These are phyloP conservation scores for Silene uniflora DNA, from an alignment of 148 eudicot genomes.

Conservation along the genomic window DNA sequence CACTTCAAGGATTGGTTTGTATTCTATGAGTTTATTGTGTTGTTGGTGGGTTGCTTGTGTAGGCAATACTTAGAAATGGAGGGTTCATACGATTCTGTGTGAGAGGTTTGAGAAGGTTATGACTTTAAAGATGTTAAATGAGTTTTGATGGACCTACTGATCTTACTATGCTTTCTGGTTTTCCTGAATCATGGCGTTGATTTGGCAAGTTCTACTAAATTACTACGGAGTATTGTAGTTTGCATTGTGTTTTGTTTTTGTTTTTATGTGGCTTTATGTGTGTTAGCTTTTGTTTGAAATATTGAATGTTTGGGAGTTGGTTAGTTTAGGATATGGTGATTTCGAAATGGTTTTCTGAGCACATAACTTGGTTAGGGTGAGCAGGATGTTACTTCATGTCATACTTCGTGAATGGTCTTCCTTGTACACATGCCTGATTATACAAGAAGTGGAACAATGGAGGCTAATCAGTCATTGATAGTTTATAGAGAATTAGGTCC, in stretches of 20 bases:
- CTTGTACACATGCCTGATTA: neutral
- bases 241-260: neutral
- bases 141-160: slow-evolving; percentile 44
- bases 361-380: neutral
- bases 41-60: slow-evolving; percentile 8
- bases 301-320: too few species aligned
- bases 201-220: slow-evolving; percentile 38
- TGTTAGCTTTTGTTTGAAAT: too few species aligned
- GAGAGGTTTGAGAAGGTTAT: too few species aligned
- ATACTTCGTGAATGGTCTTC: neutral
- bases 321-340: too few species aligned
- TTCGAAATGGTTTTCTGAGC: too few species aligned
- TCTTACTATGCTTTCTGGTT: slow-evolving; percentile 32
- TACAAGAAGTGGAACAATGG: neutral
- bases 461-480: neutral
- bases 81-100: neutral
- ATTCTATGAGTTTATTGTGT: neutral
- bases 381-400: neutral
- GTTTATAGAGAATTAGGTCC: neutral
- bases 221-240: neutral
- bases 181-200: slow-evolving; percentile 42
- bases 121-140: slow-evolving; percentile 38
- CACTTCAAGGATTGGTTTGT: neutral
- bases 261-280: neutral
- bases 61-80: slow-evolving; percentile 28